A percentile compares a stretch with the other conserved stretches of the same genome.
These are phyloP conservation scores for Paratinospora sagittata DNA, from an alignment of 164 flowering plant genomes.

Conservation along the genomic window DNA sequence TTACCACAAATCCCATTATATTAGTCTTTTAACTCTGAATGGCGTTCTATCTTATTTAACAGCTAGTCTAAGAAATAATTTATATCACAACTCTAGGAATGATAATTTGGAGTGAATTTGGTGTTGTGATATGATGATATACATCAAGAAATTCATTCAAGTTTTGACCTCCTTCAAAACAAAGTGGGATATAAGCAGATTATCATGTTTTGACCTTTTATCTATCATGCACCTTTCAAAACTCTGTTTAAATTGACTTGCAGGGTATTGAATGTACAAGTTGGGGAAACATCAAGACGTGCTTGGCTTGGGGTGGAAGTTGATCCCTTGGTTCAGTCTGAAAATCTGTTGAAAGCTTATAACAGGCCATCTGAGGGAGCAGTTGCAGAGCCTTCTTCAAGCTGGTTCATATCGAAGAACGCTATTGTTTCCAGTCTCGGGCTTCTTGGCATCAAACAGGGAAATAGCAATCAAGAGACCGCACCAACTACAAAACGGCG, in stretches of 20 bases:
- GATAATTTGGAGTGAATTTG: no score
- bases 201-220: no score
- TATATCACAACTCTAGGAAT: no score
- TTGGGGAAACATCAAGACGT: constrained; percentile 76
- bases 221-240: neutral
- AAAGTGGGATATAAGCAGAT: no score
- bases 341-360: constrained; percentile 61
- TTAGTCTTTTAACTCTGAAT: no score
- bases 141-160: no score
- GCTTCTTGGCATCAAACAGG: constrained; percentile 71
- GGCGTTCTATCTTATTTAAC: no score
- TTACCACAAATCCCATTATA: neutral
- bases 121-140: no score
- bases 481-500: constrained; percentile 65
- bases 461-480: constrained; percentile 33
- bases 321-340: constrained; percentile 74
- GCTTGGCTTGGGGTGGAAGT: constrained; percentile 92
- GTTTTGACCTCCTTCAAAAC: no score
- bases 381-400: constrained; percentile 39
- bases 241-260: constrained; percentile 6
- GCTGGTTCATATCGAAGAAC: constrained; percentile 86
- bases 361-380: constrained; percentile 44
- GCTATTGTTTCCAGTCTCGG: constrained; percentile 78
- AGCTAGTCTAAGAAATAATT: no score
- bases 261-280: constrained; percentile 70